Conservation (phyloP, 495 filamentous ascomycete genomes). For the Penicillium robsamsonii region DNA sequence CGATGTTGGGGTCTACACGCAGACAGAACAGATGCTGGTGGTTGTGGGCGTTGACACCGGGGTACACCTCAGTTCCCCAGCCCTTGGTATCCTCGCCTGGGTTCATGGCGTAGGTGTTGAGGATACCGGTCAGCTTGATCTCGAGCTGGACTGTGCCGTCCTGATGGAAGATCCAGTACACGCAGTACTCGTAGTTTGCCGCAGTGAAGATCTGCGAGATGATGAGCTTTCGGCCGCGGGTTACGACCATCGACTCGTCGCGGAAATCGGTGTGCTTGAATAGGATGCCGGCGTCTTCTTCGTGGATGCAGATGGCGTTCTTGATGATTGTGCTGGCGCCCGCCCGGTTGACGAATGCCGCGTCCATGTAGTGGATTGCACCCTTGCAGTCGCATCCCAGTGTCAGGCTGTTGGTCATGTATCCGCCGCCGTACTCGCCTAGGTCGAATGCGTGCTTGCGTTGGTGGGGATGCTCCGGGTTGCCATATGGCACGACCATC, state of each 20-base stretch:
- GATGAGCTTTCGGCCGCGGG: slow-evolving; percentile 81
- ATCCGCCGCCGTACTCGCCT: slow-evolving; percentile 90
- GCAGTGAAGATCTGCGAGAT: slow-evolving; percentile 94
- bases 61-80: slow-evolving; percentile 93
- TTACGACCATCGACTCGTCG: slow-evolving; percentile 82
- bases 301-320: slow-evolving; percentile 96
- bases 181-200: slow-evolving; percentile 96
- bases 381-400: slow-evolving; percentile 96
- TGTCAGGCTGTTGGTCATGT: slow-evolving; percentile 90
- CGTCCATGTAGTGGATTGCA: slow-evolving; percentile 86
- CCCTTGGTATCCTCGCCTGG: slow-evolving; percentile 81
- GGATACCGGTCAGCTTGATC: slow-evolving; percentile 91
- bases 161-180: slow-evolving; percentile 92
- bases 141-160: slow-evolving; percentile 93
- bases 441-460: slow-evolving; percentile 94
- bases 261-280: slow-evolving; percentile 98
- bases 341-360: slow-evolving; percentile 77
- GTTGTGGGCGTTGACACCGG: slow-evolving; percentile 76
- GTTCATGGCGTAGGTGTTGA: slow-evolving; percentile 87
- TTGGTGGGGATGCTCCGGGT: slow-evolving; percentile 89
- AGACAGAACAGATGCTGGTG: slow-evolving; percentile 97
- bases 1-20: slow-evolving; percentile 84
- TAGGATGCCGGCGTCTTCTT: slow-evolving; percentile 89
- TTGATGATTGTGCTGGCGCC: slow-evolving; percentile 78
- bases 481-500: slow-evolving; percentile 97